Evolutionary conservation across 805 yeast genomes (phyloP).

Genomic region (Priceomyces medius): DNA sequence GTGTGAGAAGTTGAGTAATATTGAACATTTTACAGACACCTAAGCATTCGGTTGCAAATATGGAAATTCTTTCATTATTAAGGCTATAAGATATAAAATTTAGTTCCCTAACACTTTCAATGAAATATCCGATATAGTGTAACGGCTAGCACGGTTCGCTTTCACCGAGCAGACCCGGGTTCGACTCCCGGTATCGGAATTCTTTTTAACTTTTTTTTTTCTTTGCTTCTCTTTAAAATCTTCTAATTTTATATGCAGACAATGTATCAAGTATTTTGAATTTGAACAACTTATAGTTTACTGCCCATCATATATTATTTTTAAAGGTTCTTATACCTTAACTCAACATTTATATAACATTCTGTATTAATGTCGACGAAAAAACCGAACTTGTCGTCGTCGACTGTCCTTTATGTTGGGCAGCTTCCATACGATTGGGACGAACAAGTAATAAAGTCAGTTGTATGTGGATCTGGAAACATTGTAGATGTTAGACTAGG

Average conservation of each 20-base stretch:
- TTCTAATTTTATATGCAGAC: neutral
- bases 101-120: too few relatives aligned
- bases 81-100: too few relatives aligned
- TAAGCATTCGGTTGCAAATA: too few relatives aligned
- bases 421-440: slow-evolving; percentile 73
- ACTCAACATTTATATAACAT: neutral
- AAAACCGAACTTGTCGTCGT: slow-evolving; percentile 11
- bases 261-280: neutral
- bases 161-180: slow-evolving; percentile 65
- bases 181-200: slow-evolving; percentile 85
- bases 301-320: neutral
- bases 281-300: neutral
- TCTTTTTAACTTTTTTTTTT: slow-evolving; percentile 5
- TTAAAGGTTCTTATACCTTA: neutral
- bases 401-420: slow-evolving; percentile 57
- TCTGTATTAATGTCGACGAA: slow-evolving; percentile 7
- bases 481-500: slow-evolving; percentile 66
- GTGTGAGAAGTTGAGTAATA: too few relatives aligned
- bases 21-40: too few relatives aligned
- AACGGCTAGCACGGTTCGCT: slow-evolving; percentile 56
- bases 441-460: slow-evolving; percentile 55
- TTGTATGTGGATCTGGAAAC: slow-evolving; percentile 72
- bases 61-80: too few relatives aligned
- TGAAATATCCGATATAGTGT: slow-evolving; percentile 45
- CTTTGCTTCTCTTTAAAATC: neutral